Base-by-base conservation (phyloP, 768 basidiomycete genomes). In the Tephrocybe sp. region DNA sequence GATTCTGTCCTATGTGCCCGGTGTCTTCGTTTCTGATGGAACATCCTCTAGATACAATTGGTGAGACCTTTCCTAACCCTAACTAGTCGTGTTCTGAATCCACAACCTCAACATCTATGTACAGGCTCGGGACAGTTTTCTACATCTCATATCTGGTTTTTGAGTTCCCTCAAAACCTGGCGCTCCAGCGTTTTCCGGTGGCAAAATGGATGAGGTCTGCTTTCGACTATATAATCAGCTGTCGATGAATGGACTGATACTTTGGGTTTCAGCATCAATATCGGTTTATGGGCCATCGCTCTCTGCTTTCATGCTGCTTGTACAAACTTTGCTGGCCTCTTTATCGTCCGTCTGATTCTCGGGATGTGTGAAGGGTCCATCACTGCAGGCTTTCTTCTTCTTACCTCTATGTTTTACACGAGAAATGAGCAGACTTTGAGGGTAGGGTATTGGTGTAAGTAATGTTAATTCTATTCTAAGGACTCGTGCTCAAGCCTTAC, bases 381-480 rank as follows among this genome's bases (percentile, higher is more conserved):
- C 57, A 89, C 87, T 0, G 83, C 89, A 1, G 88, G 87, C 0
- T 87, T 90, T 64, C 66, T 89, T 76, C 84, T 89, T 45, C 82
- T 89, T 49, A 86, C 73, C 34, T 80, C 83, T 20, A 88, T 89
- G 87, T 89, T 89, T 58, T 89, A 89, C 59, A 88, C 85, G 0
- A 76, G 83, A 45, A 79, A 65, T 6, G 87, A 89, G 57, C 84
- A 87, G 60, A 88, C 84, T 0, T 54, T 78, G 36, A 70, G 87
- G 9, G 78, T 89, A n/a, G 87, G 87, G 2, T 88, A 86, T 60
- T 89, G 85, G 85, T 87, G 87, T 88, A 62, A 67, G 85, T 70
- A 22, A 5, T 2, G 13, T 8, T 44, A 33, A 19, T 23, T n/a
- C 22, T 8, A 12, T 20, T 20, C 11, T 7, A 9, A 19, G 17